These are phyloP conservation scores for Sclerotinia subarctica DNA, from an alignment of 2,329 filamentous ascomycete species.

Conservation along the genomic window DNA sequence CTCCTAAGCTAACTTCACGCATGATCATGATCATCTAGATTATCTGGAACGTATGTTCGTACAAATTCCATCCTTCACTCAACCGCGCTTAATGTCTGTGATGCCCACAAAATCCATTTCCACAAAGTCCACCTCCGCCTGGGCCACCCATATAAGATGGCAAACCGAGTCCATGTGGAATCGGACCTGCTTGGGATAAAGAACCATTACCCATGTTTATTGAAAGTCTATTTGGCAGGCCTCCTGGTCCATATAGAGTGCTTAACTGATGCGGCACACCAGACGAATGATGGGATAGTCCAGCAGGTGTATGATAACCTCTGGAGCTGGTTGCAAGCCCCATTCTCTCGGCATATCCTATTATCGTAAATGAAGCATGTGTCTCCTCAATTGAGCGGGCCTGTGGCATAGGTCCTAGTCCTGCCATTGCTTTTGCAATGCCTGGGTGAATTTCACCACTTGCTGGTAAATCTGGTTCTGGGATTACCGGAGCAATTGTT, in stretches of 20 bases:
- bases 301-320: background rate
- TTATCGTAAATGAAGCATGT: background rate
- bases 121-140: background rate
- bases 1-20: background rate
- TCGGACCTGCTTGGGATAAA: background rate
- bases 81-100: background rate
- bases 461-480: background rate
- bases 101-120: background rate
- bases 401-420: background rate
- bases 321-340: background rate
- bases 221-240: background rate
- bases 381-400: background rate
- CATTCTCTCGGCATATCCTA: background rate
- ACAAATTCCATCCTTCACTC: background rate
- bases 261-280: background rate
- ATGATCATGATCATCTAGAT: background rate
- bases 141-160: background rate
- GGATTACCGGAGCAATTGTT: background rate
- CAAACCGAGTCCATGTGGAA: background rate
- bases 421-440: slow-evolving; percentile 3
- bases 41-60: background rate
- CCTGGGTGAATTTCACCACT: slow-evolving; percentile 2
- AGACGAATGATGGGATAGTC: background rate
- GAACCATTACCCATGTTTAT: background rate
- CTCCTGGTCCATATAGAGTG: background rate